Evolutionary conservation across 1,284 basidiomycete genomes (phyloP).

Genomic region (Volvariella surrecta): DNA sequence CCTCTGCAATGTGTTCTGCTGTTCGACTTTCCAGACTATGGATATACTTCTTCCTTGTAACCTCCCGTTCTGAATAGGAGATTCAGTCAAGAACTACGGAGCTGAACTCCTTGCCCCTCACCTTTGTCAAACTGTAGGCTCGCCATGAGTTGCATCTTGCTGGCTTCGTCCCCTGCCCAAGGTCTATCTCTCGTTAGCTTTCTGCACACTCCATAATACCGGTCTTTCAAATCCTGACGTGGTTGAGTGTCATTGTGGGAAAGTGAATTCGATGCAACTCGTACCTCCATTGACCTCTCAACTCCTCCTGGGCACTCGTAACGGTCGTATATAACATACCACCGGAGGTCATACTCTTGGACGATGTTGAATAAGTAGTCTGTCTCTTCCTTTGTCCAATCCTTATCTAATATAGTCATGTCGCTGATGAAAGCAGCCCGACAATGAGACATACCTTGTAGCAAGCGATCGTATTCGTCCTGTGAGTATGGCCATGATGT

Average conservation of each 20-base stretch:
- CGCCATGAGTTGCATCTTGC: slow-evolving; percentile 59
- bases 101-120: slow-evolving; percentile 16
- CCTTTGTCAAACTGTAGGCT: slow-evolving; percentile 83
- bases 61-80: slow-evolving; percentile 64
- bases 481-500: slow-evolving; percentile 78
- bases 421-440: neutral
- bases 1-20: slow-evolving; percentile 86
- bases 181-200: slow-evolving; percentile 81
- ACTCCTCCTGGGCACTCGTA: slow-evolving; percentile 64
- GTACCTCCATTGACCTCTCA: slow-evolving; percentile 62
- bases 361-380: slow-evolving; percentile 86
- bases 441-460: slow-evolving; percentile 47
- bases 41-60: slow-evolving; percentile 85
- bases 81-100: slow-evolving; percentile 11
- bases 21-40: slow-evolving; percentile 81
- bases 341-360: slow-evolving; percentile 81
- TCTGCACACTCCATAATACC: slow-evolving; percentile 91
- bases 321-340: slow-evolving; percentile 87
- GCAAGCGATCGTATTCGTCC: slow-evolving; percentile 81
- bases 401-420: slow-evolving; percentile 55
- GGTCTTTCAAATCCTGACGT: slow-evolving; percentile 82
- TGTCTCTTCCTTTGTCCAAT: slow-evolving; percentile 94
- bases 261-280: slow-evolving; percentile 9
- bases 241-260: neutral
- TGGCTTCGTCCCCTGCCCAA: slow-evolving; percentile 71